phyloP scores from a whole-genome alignment of 352 stramenopile genomes.

The Plasmopara viticola region DNA sequence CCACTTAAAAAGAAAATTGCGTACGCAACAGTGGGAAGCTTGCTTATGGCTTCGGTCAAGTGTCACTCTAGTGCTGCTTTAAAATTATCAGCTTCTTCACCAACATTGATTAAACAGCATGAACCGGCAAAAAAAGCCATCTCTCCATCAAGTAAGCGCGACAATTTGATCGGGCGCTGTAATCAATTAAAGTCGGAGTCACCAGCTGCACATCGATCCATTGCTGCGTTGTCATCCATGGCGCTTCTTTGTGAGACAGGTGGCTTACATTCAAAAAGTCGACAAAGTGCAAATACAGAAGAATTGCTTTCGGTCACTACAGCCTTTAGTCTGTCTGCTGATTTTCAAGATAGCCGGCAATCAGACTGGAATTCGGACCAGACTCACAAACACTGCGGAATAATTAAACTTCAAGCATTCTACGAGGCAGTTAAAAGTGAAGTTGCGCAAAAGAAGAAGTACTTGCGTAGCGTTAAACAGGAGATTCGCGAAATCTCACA shows the following conservation, averaged over 20 bases:
- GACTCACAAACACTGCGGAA: slow-evolving; percentile 71
- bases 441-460: slow-evolving; percentile 50
- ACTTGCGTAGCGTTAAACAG: slow-evolving; percentile 47
- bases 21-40: slow-evolving; percentile 51
- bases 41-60: slow-evolving; percentile 52
- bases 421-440: slow-evolving; percentile 63
- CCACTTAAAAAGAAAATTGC: slow-evolving; percentile 60
- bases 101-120: slow-evolving; percentile 18
- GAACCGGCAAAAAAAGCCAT: slow-evolving; percentile 1
- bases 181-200: slow-evolving; percentile 2
- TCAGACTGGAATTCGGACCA: slow-evolving; percentile 70
- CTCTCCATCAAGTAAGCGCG: slow-evolving; percentile 1
- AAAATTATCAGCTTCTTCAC: slow-evolving; percentile 26
- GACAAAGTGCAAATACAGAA: slow-evolving; percentile 18
- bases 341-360: slow-evolving; percentile 77
- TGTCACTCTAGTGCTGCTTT: slow-evolving; percentile 31
- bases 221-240: not conserved
- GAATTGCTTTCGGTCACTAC: slow-evolving; percentile 27
- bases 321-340: slow-evolving; percentile 55
- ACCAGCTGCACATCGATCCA: slow-evolving; percentile 1
- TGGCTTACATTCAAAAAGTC: slow-evolving; percentile 3
- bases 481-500: slow-evolving; percentile 59
- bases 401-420: slow-evolving; percentile 70
- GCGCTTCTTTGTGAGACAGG: not conserved
- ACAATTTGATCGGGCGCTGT: slow-evolving; percentile 1